Evolutionary conservation across 2,329 filamentous ascomycete genomes (phyloP).

Genomic region (Tolypocladium amazonense): DNA sequence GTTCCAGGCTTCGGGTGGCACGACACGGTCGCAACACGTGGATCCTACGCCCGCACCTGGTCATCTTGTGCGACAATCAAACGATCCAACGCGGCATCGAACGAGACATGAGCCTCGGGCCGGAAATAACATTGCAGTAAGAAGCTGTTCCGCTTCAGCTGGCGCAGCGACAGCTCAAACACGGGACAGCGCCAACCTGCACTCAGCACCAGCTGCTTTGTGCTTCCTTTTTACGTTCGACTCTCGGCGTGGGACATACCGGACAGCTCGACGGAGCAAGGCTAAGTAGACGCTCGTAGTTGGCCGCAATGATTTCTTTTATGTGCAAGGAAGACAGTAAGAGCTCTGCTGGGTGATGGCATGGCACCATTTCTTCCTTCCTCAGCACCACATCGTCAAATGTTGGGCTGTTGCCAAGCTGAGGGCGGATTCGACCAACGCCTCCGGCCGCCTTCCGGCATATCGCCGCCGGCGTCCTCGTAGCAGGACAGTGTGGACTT

Average conservation of each 20-base stretch:
- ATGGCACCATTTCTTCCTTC: too few species aligned
- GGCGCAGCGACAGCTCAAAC: neutral
- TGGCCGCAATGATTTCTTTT: neutral
- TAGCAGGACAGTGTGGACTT: neutral
- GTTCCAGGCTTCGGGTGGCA: constrained; percentile 6
- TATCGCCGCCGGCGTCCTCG: neutral
- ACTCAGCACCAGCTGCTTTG: neutral
- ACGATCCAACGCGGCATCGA: neutral
- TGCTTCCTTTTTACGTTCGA: neutral
- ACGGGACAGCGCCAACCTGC: neutral
- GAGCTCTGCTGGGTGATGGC: neutral
- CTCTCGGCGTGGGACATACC: neutral
- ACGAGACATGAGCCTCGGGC: neutral
- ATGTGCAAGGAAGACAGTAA: neutral
- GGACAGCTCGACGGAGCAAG: neutral
- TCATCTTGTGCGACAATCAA: neutral
- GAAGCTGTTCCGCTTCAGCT: neutral
- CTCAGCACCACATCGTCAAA: neutral
- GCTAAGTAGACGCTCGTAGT: neutral
- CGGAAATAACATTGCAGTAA: neutral
- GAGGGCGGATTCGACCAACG: neutral
- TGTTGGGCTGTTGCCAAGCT: neutral
- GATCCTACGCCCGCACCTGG: constrained; percentile 2
- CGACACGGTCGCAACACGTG: constrained; percentile 9
- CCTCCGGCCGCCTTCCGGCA: neutral